Percentiles rank a stretch among this genome's conserved stretches.
Evolutionary conservation across 2,329 filamentous ascomycete genomes (phyloP).

Genomic region (Aspergillus spinulosporus): DNA sequence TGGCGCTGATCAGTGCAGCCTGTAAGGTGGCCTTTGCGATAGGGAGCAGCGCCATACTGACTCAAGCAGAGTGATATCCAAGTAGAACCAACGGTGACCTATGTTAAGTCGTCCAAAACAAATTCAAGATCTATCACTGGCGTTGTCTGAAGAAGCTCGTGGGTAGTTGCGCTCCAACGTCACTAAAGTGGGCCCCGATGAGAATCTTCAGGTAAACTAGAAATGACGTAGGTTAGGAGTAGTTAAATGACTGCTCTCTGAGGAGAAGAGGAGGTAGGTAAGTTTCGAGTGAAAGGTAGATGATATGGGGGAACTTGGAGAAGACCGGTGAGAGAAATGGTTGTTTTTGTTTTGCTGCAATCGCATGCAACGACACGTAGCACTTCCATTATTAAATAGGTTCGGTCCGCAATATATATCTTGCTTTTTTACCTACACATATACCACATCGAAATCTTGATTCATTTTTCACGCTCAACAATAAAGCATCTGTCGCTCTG

Average conservation of each 20-base stretch:
- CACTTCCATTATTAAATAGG: background rate
- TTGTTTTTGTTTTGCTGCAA: background rate
- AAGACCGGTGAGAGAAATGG: background rate
- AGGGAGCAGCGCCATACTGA: conserved; percentile 41
- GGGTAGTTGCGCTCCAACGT: background rate
- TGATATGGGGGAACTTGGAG: background rate
- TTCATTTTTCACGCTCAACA: no score
- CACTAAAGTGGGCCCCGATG: background rate
- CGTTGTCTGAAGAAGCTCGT: background rate
- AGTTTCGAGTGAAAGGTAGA: no score
- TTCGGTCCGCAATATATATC: background rate
- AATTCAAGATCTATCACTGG: no score
- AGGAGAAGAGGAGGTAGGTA: no score
- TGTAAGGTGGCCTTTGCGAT: conserved; percentile 57
- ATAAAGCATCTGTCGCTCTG: no score
- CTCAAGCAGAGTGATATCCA: no score
- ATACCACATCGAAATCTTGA: no score
- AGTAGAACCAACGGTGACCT: no score
- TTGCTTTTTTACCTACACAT: background rate
- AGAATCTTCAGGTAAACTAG: background rate
- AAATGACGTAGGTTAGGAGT: background rate
- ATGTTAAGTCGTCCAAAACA: no score
- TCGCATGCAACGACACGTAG: background rate
- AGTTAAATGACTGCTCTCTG: no score
- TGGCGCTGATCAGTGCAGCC: conserved; percentile 53